Evolutionary conservation across 495 filamentous ascomycete species (phyloP), one percentile per base, ranked within the genome.

Genomic region (Hypoxylon subgilvum): DNA sequence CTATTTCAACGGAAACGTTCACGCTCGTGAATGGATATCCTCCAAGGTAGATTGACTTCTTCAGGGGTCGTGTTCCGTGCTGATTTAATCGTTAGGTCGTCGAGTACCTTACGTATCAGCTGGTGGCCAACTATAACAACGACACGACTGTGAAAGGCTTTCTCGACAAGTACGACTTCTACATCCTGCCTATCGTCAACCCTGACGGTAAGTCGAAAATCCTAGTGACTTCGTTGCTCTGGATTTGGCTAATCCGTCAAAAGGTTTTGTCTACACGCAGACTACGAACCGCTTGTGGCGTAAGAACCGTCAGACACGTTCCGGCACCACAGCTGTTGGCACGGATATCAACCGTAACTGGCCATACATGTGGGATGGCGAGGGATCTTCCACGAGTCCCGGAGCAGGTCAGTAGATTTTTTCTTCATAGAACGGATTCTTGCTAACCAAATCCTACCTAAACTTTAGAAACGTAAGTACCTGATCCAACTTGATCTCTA

Each of bases 331-430:
- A 30, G 85, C 82, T 59, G 28, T 86, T 18, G 85, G 85, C 6
- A 75, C 71, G 6, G 85, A 88, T 61, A 77, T 86, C 61, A 88
- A 88, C 73, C 75, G 85, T 42, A 88, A 88, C 71, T 88, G 85
- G 82, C 75, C 81, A 0, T 65, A 63, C n/a, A 42, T 59, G 6
- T 70, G 65, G 65, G 65, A 66, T 8, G 69, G 67, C 3, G 25
- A 34, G 17, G 67, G 67, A 9, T 70, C 67, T 12, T 70, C 67
- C 8, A 63, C 61, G 2, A 68, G 61, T 38, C 67, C 67, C 9
- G 67, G 67, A 17, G 62, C 67, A 63, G 67, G 67, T 68, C 0
- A 48, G 67, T 57, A 1, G 27, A 14, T 31, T 16, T 45, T 19
- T n/a, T 4, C 13, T 13, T 22, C 9, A 14, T 27, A 16, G 9